These are phyloP conservation scores for Botrytis pseudocinerea DNA, from an alignment of 2,329 filamentous ascomycete species.

Conservation along the genomic window DNA sequence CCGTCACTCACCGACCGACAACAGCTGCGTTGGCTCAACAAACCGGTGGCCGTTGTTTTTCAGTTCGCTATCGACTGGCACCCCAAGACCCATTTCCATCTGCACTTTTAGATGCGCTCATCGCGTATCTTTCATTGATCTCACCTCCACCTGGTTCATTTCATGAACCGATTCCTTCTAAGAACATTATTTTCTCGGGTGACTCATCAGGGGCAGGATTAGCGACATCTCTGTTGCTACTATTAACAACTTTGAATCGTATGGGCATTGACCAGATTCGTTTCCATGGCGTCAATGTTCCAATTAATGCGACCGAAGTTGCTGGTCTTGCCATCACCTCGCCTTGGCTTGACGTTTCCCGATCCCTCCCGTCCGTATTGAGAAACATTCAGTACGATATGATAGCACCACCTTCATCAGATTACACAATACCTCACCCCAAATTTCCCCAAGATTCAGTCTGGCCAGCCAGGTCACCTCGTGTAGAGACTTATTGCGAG, in stretches of 20 bases:
- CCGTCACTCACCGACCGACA: slow-evolving; percentile 61
- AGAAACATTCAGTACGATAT: slow-evolving; percentile 61
- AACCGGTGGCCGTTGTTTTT: slow-evolving; percentile 64
- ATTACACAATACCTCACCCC: slow-evolving; percentile 37
- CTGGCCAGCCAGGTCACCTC: slow-evolving; percentile 59
- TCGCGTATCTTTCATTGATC: slow-evolving; percentile 66
- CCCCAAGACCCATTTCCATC: slow-evolving; percentile 75
- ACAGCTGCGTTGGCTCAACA: slow-evolving; percentile 64
- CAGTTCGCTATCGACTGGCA: slow-evolving; percentile 70
- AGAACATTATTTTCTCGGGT: slow-evolving; percentile 69
- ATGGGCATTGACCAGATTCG: slow-evolving; percentile 47
- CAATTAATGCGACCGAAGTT: slow-evolving; percentile 63
- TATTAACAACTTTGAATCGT: slow-evolving; percentile 63
- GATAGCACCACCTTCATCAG: slow-evolving; percentile 53
- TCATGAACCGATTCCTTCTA: slow-evolving; percentile 64
- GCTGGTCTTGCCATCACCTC: slow-evolving; percentile 63
- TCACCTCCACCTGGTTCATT: slow-evolving; percentile 68
- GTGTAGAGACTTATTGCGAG: slow-evolving; percentile 55
- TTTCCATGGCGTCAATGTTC: slow-evolving; percentile 56
- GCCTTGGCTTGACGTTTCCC: slow-evolving; percentile 72
- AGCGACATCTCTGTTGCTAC: slow-evolving; percentile 64
- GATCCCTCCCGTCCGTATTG: slow-evolving; percentile 58
- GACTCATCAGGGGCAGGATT: slow-evolving; percentile 76
- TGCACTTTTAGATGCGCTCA: slow-evolving; percentile 69
- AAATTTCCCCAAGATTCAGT: slow-evolving; percentile 51